phyloP scores from a whole-genome alignment of 78 protist species.

The Dictyostelium citrinum region DNA sequence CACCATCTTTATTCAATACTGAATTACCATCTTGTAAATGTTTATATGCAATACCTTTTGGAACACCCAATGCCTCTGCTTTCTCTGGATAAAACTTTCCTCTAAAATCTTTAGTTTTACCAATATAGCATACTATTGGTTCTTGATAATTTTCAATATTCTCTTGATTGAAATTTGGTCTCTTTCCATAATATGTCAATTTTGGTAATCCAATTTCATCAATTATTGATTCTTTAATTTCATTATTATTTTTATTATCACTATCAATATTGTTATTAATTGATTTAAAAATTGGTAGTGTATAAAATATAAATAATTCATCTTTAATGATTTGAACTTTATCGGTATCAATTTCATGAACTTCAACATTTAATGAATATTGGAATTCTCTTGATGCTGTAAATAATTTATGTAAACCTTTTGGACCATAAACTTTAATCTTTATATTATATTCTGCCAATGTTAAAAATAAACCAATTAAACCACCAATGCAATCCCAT shows the following conservation, averaged over 20 bases:
- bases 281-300: slow-evolving; percentile 10
- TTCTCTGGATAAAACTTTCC: slow-evolving; percentile 72
- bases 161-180: slow-evolving; percentile 5
- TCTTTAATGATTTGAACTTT: neutral
- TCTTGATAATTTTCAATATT: neutral
- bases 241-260: neutral
- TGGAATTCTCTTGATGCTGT: slow-evolving; percentile 38
- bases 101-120: slow-evolving; percentile 5
- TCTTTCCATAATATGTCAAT: neutral
- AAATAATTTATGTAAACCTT: slow-evolving; percentile 25
- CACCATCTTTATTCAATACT: slow-evolving; percentile 9
- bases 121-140: slow-evolving; percentile 33
- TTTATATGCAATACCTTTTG: slow-evolving; percentile 37
- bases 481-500: slow-evolving; percentile 66
- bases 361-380: neutral
- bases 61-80: slow-evolving; percentile 83
- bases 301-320: slow-evolving; percentile 1
- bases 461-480: slow-evolving; percentile 32
- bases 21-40: slow-evolving; percentile 50
- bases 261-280: neutral
- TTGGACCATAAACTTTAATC: slow-evolving; percentile 47
- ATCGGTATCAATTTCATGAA: neutral
- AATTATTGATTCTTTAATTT: neutral
- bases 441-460: neutral
- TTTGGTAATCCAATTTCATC: neutral